A percentile compares a stretch with the other conserved stretches of the same genome.
phyloP scores from a whole-genome alignment of 1,284 basidiomycete genomes.

The Malassezia sp. region DNA sequence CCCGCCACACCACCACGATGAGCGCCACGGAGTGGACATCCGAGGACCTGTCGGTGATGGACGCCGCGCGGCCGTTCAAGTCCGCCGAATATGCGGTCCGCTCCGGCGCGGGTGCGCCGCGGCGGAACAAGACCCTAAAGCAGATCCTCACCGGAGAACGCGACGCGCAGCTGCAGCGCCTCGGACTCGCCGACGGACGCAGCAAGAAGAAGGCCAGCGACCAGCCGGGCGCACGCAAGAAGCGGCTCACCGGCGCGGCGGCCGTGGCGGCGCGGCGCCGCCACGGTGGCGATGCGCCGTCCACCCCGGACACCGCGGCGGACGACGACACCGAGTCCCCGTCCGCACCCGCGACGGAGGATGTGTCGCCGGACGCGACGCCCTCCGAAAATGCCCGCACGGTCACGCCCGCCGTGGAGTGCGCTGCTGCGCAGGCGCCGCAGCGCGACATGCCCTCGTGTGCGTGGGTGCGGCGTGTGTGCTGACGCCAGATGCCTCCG shows the following conservation, averaged over 20 bases:
- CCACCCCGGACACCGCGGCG: background rate
- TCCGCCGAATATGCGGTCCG: conserved; percentile 18
- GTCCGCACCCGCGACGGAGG: background rate
- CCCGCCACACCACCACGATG: conserved; percentile 2
- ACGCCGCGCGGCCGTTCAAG: conserved; percentile 24
- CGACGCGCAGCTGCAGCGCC: conserved; percentile 19
- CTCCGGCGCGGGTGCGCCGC: conserved; percentile 19
- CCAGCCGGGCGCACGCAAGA: no score
- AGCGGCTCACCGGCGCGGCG: no score
- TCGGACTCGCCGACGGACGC: background rate
- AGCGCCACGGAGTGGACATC: conserved; percentile 6
- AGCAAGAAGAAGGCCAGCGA: background rate
- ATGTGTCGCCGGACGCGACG: no score
- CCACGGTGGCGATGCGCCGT: background rate
- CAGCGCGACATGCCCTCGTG: conserved; percentile 12
- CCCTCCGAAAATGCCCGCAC: no score
- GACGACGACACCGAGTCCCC: background rate
- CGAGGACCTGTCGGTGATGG: conserved; percentile 24
- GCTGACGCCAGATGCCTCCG: conserved; percentile 57
- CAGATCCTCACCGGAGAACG: conserved; percentile 34
- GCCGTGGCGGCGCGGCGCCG: no score
- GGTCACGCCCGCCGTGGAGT: no score
- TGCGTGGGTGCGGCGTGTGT: background rate
- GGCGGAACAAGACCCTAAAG: conserved; percentile 36
- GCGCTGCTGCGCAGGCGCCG: no score